Base-by-base conservation (phyloP, 192 early-diverging fungal genomes). In the Coemansia sp. region DNA sequence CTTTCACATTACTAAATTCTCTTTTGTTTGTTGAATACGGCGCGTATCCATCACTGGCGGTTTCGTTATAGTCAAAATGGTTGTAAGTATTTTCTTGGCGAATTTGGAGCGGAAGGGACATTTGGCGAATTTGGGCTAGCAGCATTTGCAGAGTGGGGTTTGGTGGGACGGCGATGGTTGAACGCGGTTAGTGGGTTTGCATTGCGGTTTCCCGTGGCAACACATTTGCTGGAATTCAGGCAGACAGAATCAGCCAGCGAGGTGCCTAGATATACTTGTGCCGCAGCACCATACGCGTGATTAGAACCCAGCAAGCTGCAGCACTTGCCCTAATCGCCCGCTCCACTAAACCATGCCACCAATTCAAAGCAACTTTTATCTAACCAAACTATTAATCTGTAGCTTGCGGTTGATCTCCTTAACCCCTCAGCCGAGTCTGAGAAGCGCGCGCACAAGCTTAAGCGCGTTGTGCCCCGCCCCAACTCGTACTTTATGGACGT, bases 401-500 rank as follows among this genome's bases (percentile, higher is more conserved):
- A 89, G 92, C 87, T 98, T 66, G 92, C 94, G 68, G 86, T 93
- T 75, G 95, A 98, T 80, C 91, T 98, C 70, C 87, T 98, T 54
- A 94, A 98, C 88, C 95, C 95, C 54, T 85, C 90, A 64, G 75
- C 84, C 55, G 83, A 87, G 62, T 80, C 80, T 74, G 89, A 96
- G 83, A 83, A 85, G 69, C 86, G 87, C 73, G 78, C 84, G 72
- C 92, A 96, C 91, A 96, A 96, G 87, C 90, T 97, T 67, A 97
- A 97, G 89, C 89, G 94, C 82, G 85, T 94, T 57, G 94, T 97
- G 78, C 94, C 94, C 86, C 88, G 87, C 83, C 93, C 94, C 48
- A 92, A 98, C 91, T 96, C 96, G 21, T 96, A 89, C 91, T 96
- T 97, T 84, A 96, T 98, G 94, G 96, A 98, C 71, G 94, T 98